These are phyloP conservation scores for Hamamelis virginiana DNA, from an alignment of 164 flowering plant species.

Conservation along the genomic window DNA sequence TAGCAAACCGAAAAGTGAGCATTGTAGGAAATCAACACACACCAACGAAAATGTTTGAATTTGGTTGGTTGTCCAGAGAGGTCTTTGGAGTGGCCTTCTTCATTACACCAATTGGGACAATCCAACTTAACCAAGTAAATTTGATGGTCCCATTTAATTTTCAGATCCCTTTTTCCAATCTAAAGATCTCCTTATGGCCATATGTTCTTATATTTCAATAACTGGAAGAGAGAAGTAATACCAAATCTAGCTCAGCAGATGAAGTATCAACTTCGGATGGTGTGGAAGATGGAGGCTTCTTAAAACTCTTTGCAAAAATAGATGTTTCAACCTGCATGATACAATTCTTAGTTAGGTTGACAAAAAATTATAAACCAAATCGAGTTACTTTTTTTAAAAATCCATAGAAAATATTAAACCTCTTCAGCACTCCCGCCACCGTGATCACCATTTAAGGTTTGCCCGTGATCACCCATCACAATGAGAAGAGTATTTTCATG, in stretches of 20 bases:
- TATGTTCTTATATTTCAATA: too few species aligned
- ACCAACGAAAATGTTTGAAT: too few species aligned
- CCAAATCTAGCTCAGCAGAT: conserved; percentile 57
- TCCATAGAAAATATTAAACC: conserved; percentile 34
- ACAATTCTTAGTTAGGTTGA: conserved; percentile 17
- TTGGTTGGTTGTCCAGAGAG: too few species aligned
- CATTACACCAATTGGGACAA: too few species aligned
- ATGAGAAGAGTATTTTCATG: conserved; percentile 88
- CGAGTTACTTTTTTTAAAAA: neutral
- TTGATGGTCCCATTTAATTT: too few species aligned
- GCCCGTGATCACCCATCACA: conserved; percentile 99
- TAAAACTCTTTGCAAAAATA: conserved; percentile 81
- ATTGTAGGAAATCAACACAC: too few species aligned
- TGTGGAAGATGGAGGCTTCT: conserved; percentile 41
- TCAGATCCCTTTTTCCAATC: too few species aligned
- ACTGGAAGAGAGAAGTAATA: conserved; percentile 26
- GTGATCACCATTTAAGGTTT: conserved; percentile 97
- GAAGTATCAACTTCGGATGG: conserved; percentile 46
- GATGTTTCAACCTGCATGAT: conserved; percentile 88
- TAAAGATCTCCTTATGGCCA: too few species aligned
- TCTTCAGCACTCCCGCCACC: conserved; percentile 98
- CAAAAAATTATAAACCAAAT: neutral
- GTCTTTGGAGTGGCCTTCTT: too few species aligned
- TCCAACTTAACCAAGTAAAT: too few species aligned
- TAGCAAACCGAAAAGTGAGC: too few species aligned